Conservation (phyloP, 2,329 filamentous ascomycete species). For the Albifimbria verrucaria region DNA sequence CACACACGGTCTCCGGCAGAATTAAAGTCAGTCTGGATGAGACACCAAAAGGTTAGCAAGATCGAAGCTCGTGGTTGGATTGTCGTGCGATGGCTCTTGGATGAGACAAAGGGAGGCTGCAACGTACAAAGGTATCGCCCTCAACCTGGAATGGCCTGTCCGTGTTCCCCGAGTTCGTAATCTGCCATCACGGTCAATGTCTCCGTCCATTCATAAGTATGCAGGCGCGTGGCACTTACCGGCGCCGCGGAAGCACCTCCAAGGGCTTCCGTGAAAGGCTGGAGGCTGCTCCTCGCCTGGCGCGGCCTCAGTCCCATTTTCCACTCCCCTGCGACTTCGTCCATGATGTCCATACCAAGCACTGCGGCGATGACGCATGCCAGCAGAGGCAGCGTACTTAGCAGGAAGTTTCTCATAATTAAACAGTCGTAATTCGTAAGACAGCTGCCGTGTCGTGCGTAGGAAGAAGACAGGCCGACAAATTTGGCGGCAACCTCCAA, state of each 20-base stretch:
- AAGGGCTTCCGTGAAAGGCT: constrained; percentile 37
- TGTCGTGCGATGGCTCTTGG: background rate
- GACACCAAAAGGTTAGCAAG: too few species aligned
- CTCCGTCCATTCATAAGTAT: background rate
- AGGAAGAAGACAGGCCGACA: too few species aligned
- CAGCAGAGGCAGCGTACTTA: background rate
- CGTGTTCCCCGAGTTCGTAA: constrained; percentile 36
- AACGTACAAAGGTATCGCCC: constrained; percentile 41
- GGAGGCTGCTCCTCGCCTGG: constrained; percentile 31
- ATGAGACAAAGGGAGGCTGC: background rate
- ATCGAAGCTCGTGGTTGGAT: too few species aligned
- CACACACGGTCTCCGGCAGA: constrained; percentile 41
- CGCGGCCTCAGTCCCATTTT: constrained; percentile 32
- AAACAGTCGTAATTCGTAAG: too few species aligned
- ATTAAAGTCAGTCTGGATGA: too few species aligned
- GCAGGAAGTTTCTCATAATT: background rate
- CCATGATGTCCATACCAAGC: constrained; percentile 21
- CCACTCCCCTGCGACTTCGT: constrained; percentile 33
- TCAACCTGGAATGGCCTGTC: constrained; percentile 39
- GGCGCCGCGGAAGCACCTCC: constrained; percentile 33
- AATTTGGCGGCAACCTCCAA: too few species aligned
- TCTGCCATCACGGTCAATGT: constrained; percentile 20
- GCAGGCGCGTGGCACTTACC: constrained; percentile 18
- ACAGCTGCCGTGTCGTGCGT: too few species aligned
- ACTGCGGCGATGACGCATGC: background rate